phyloP scores from a whole-genome alignment of 306 rosid genomes.

The Acacia melanoxylon region DNA sequence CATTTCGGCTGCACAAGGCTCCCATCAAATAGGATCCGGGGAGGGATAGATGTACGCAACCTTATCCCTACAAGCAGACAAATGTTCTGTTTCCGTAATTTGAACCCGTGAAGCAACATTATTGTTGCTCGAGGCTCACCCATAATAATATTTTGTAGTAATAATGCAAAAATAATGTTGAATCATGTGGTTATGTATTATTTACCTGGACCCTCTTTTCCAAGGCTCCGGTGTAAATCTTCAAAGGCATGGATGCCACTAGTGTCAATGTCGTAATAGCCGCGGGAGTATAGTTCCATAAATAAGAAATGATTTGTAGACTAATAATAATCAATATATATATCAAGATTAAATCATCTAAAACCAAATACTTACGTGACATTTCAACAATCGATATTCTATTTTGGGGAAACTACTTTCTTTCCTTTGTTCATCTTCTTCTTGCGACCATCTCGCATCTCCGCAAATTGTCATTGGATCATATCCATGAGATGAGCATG shows the following conservation, averaged over 20 bases:
- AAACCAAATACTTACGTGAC: constrained; percentile 68
- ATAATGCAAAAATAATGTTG: neutral
- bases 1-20: no score
- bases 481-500: neutral
- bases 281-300: constrained; percentile 20
- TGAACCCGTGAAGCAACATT: no score
- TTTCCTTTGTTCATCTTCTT: constrained; percentile 49
- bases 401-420: constrained; percentile 29
- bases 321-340: neutral
- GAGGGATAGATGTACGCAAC: no score
- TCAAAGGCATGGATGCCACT: constrained; percentile 77
- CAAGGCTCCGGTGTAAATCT: constrained; percentile 50
- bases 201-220: constrained; percentile 59
- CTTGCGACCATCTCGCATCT: constrained; percentile 68
- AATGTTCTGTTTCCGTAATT: no score
- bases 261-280: constrained; percentile 84
- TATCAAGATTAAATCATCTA: neutral
- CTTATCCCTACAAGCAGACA: no score
- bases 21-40: no score
- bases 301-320: neutral
- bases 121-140: no score
- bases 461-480: constrained; percentile 34
- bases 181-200: neutral
- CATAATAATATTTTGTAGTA: neutral
- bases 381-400: constrained; percentile 54